Evolutionary conservation across 306 rosid species (phyloP), one percentile per base, ranked within the genome.

Genomic region (Medicago arabica): DNA sequence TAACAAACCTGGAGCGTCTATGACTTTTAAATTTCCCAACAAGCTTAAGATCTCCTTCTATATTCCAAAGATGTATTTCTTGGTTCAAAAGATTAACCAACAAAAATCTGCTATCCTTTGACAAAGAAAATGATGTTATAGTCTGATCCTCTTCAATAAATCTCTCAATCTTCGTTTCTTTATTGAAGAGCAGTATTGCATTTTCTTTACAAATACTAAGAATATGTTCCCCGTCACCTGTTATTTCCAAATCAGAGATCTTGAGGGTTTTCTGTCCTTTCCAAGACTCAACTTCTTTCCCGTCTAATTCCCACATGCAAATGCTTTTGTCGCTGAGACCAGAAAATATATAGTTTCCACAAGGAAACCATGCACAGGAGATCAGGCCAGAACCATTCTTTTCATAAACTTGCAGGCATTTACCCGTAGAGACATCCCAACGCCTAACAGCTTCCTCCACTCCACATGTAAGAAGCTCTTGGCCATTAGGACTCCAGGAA

Each of bases 11-110:
- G 67, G 82, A 1, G 60, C 96, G 96, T 47, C 68, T 84, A 65
- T 89, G 98, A 84, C 97, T 91, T 83, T 64, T 85, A 81, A 85
- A 93, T 86, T 83, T 88, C 31, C 87, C 66, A 21, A 89, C 82
- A 65, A 88, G 96, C 80, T 78, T 77, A 60, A 76, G 86, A 77
- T 83, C 88, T 77, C 84, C 87, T 75, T 77, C 88, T 78, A 93
- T 80, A 68, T 82, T 84, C 98, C 97, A 93, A 51, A 93, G 98
- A 83, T 93, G 98, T 67, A 91, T 89, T 86, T 91, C 96, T 87
- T 93, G 97, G 82, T 91, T 85, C 76, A 83, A 61, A 83, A 93
- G 98, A 87, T 82, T 91, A 74, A 91, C 92, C 85, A 93, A 80
- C 85, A 93, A 78, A 80, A 84, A 84, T 65, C 71, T 88, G 82